Evolutionary conservation across 768 basidiomycete genomes (phyloP).

Genomic region (Leccinum arenicola): DNA sequence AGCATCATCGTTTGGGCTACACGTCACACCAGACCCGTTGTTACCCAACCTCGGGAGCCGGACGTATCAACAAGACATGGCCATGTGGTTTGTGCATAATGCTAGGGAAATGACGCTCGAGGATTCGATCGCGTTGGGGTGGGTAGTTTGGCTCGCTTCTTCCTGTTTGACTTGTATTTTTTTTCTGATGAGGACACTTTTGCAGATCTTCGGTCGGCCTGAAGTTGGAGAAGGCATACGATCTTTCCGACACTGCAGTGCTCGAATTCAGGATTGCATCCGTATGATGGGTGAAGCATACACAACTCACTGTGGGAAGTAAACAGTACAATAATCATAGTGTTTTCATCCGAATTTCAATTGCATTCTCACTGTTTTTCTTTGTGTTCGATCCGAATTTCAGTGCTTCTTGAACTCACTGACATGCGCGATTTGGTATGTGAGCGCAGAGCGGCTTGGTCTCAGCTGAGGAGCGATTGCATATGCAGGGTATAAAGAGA

Average conservation of each 20-base stretch:
- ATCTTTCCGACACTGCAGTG: neutral
- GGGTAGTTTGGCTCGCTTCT: neutral
- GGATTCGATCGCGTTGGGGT: neutral
- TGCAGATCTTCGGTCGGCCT: neutral
- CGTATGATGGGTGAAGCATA: neutral
- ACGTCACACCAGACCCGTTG: conserved; percentile 41
- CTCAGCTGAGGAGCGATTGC: too few species aligned
- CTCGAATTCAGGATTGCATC: neutral
- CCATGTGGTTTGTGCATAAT: conserved; percentile 44
- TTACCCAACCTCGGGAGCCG: conserved; percentile 46
- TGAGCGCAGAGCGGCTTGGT: too few species aligned
- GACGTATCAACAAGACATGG: conserved; percentile 43
- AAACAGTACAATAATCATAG: too few species aligned
- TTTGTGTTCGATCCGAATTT: too few species aligned
- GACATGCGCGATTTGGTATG: too few species aligned
- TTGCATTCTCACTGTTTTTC: too few species aligned
- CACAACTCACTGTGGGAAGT: too few species aligned
- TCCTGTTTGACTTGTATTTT: neutral
- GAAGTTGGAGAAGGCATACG: neutral
- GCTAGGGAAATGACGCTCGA: conserved; percentile 40
- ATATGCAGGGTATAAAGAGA: too few species aligned
- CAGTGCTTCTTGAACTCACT: too few species aligned
- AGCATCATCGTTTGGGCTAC: conserved; percentile 6
- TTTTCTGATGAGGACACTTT: neutral
- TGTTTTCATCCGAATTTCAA: too few species aligned